Evolutionary conservation across 257 asterid species (phyloP).

Genomic region (Lycium ferocissimum): DNA sequence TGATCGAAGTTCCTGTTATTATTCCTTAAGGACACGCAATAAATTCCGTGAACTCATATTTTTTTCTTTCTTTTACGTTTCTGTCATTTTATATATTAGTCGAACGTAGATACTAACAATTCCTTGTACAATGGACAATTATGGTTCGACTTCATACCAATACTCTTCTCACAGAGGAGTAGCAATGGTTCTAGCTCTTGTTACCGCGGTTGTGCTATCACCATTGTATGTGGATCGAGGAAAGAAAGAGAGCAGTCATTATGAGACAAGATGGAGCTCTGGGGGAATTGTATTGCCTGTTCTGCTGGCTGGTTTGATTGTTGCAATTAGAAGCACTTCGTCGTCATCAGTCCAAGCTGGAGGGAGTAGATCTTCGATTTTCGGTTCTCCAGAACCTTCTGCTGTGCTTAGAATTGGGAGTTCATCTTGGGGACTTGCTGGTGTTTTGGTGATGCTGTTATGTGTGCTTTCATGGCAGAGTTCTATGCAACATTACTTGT

Average conservation of each 20-base stretch:
- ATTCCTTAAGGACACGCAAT: too few species aligned
- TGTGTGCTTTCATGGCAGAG: slow-evolving; percentile 66
- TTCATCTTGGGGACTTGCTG: slow-evolving; percentile 78
- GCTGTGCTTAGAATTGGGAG: slow-evolving; percentile 58
- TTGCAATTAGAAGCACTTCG: slow-evolving; percentile 68
- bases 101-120: too few species aligned
- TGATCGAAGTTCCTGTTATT: too few species aligned
- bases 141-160: slow-evolving; percentile 20
- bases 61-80: too few species aligned
- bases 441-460: slow-evolving; percentile 58
- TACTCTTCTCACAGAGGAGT: slow-evolving; percentile 67
- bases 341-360: slow-evolving; percentile 34
- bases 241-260: slow-evolving; percentile 39
- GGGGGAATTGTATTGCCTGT: slow-evolving; percentile 66
- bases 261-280: slow-evolving; percentile 65
- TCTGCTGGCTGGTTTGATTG: slow-evolving; percentile 65
- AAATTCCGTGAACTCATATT: too few species aligned
- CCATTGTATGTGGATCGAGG: slow-evolving; percentile 58
- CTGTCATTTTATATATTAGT: too few species aligned
- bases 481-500: slow-evolving; percentile 60
- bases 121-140: too few species aligned
- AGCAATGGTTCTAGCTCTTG: slow-evolving; percentile 70
- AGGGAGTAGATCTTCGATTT: slow-evolving; percentile 17
- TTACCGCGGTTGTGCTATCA: slow-evolving; percentile 66
- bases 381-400: slow-evolving; percentile 33